Conservation (phyloP, 2,329 filamentous ascomycete species). For the Xylaria sp. region DNA sequence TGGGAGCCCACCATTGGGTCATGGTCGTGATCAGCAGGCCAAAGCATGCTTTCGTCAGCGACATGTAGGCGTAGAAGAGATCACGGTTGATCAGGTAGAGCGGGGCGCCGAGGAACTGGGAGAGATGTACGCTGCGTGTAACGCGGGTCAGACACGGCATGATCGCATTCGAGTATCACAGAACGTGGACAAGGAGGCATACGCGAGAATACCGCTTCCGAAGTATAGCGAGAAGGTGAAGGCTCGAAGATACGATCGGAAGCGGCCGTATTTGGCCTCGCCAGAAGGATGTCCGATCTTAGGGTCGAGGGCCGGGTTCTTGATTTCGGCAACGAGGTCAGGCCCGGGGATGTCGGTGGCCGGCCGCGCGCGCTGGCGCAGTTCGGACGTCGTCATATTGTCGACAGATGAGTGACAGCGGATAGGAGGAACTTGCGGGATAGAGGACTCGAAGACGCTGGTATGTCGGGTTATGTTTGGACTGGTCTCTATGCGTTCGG, state of each 20-base stretch:
- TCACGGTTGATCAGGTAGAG: conserved; percentile 81
- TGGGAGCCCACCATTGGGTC: conserved; percentile 90
- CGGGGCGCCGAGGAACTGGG: conserved; percentile 80
- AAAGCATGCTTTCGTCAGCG: conserved; percentile 86
- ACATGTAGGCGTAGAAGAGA: conserved; percentile 87
- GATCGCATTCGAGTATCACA: conserved; percentile 21
- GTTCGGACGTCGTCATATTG: conserved; percentile 51
- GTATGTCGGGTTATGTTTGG: not conserved
- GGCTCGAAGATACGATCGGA: conserved; percentile 64
- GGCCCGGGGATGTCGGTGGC: conserved; percentile 47
- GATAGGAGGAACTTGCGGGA: not conserved
- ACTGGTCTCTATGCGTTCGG: not conserved
- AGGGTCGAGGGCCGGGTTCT: conserved; percentile 40
- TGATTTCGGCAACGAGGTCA: conserved; percentile 42
- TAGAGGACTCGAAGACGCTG: conserved; percentile 7
- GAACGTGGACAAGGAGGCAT: conserved; percentile 45
- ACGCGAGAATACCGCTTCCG: conserved; percentile 60
- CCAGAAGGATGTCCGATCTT: conserved; percentile 63
- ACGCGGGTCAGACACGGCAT: conserved; percentile 39
- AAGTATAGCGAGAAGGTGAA: conserved; percentile 66
- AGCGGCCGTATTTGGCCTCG: conserved; percentile 62
- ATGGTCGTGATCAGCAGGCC: conserved; percentile 81
- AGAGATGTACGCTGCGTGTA: conserved; percentile 68
- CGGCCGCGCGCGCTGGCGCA: conserved; percentile 51
- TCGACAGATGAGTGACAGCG: not conserved